These are phyloP conservation scores for Elaeis oleifera DNA, from an alignment of 202 grass and related monocot genomes.

Conservation along the genomic window DNA sequence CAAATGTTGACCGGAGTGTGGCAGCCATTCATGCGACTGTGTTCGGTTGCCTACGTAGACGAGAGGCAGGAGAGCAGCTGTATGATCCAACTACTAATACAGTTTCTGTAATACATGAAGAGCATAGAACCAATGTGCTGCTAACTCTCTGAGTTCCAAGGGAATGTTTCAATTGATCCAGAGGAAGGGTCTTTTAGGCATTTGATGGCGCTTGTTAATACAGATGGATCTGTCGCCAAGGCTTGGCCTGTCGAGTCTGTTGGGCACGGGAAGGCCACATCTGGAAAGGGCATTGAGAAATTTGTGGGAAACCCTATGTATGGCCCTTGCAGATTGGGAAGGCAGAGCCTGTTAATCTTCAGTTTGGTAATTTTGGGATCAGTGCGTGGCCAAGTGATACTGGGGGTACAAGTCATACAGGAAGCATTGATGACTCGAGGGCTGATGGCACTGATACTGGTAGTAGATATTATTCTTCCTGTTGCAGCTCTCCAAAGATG, in stretches of 20 bases:
- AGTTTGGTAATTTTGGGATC: conserved; percentile 87
- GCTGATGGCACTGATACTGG: conserved; percentile 41
- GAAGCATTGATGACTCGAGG: conserved; percentile 69
- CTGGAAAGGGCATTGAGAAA: conserved; percentile 22
- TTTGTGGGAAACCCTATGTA: conserved; percentile 29
- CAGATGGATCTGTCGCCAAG: conserved; percentile 80
- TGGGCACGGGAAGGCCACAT: conserved; percentile 15
- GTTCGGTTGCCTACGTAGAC: conserved; percentile 64
- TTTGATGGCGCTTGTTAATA: conserved; percentile 86
- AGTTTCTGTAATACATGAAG: conserved; percentile 61
- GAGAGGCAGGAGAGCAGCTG: conserved; percentile 58
- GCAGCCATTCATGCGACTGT: conserved; percentile 90
- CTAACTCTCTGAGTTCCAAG: conserved; percentile 87
- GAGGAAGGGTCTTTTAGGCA: conserved; percentile 70
- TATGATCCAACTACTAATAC: conserved; percentile 75
- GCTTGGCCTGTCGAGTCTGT: conserved; percentile 61
- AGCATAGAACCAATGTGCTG: conserved; percentile 71
- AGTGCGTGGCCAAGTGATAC: conserved; percentile 69
- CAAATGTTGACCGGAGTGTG: conserved; percentile 89
- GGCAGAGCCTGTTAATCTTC: conserved; percentile 73
- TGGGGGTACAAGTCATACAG: conserved; percentile 69
- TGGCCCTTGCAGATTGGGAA: conserved; percentile 59
- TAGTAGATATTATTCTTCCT: conserved; percentile 50
- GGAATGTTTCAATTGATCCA: conserved; percentile 96
- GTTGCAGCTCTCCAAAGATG: conserved; percentile 80